Evolutionary conservation across 495 filamentous ascomycete genomes (phyloP).

Genomic region (Cercophora newfieldiana): DNA sequence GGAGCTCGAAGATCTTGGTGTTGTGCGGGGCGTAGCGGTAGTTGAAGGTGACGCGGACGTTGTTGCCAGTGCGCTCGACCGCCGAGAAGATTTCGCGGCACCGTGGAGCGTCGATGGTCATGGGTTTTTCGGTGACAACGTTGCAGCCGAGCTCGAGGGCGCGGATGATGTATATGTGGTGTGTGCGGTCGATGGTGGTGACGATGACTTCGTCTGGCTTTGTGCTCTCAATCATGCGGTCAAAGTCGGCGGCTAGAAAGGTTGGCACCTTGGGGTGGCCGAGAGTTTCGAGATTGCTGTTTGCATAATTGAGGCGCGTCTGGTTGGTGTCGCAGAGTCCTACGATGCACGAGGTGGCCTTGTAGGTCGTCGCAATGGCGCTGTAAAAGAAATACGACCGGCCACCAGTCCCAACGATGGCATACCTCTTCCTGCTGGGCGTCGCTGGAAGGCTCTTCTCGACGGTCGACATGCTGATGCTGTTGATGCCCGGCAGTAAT

Average conservation of each 20-base stretch:
- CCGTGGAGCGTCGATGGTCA: slow-evolving; percentile 55
- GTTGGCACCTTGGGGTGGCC: slow-evolving; percentile 47
- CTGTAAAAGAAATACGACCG: slow-evolving; percentile 57
- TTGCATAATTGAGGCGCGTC: slow-evolving; percentile 47
- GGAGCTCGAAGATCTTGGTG: slow-evolving; percentile 50
- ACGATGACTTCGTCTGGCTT: slow-evolving; percentile 58
- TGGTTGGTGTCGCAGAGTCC: slow-evolving; percentile 53
- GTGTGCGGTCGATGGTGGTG: slow-evolving; percentile 60
- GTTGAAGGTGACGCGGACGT: slow-evolving; percentile 52
- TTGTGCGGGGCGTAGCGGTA: slow-evolving; percentile 55
- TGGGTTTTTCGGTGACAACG: slow-evolving; percentile 61
- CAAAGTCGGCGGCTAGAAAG: slow-evolving; percentile 53
- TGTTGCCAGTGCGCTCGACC: slow-evolving; percentile 37
- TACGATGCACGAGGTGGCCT: slow-evolving; percentile 48
- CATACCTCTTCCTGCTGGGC: slow-evolving; percentile 37
- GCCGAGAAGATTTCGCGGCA: slow-evolving; percentile 51
- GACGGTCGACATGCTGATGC: not conserved
- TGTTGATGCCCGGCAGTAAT: not conserved
- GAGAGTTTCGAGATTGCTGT: slow-evolving; percentile 33
- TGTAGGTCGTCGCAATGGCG: slow-evolving; percentile 52
- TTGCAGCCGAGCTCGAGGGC: slow-evolving; percentile 57
- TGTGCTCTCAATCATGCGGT: slow-evolving; percentile 53
- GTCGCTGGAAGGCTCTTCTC: slow-evolving; percentile 6
- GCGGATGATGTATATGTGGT: slow-evolving; percentile 56
- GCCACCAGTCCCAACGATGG: slow-evolving; percentile 47